Conservation (phyloP, 2,329 filamentous ascomycete species). For the Neofusicoccum sp. region DNA sequence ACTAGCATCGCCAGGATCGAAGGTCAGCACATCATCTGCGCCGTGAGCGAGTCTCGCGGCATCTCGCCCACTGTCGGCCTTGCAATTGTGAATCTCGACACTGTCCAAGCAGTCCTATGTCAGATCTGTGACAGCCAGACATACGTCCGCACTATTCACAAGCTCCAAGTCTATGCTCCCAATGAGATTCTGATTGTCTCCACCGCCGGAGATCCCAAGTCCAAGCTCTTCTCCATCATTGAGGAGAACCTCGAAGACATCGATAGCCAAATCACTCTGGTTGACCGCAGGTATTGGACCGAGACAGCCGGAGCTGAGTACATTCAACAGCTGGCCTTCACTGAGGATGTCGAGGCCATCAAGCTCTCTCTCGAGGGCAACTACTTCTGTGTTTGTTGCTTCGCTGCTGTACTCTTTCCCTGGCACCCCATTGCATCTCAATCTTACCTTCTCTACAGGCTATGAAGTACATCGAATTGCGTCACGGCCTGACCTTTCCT, state of each 20-base stretch:
- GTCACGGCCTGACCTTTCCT: slow-evolving; percentile 68
- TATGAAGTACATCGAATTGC: slow-evolving; percentile 77
- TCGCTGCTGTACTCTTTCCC: slow-evolving; percentile 68
- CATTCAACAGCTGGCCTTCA: slow-evolving; percentile 77
- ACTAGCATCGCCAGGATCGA: slow-evolving; percentile 61
- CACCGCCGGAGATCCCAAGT: slow-evolving; percentile 69
- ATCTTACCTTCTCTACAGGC: slow-evolving; percentile 53
- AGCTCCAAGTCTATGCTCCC: slow-evolving; percentile 78
- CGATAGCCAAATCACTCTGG: slow-evolving; percentile 57
- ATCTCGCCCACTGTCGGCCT: slow-evolving; percentile 82
- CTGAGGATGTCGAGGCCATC: slow-evolving; percentile 77
- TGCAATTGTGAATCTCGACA: slow-evolving; percentile 84
- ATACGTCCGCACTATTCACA: slow-evolving; percentile 85
- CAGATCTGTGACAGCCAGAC: slow-evolving; percentile 94
- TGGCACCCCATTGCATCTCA: slow-evolving; percentile 18
- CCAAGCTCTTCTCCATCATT: slow-evolving; percentile 73
- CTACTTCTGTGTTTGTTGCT: slow-evolving; percentile 81
- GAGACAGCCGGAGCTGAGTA: slow-evolving; percentile 76
- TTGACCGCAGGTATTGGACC: slow-evolving; percentile 83
- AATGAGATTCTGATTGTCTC: slow-evolving; percentile 77
- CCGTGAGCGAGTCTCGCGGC: slow-evolving; percentile 84
- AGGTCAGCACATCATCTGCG: slow-evolving; percentile 79
- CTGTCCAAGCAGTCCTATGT: slow-evolving; percentile 80
- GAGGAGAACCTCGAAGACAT: slow-evolving; percentile 70
- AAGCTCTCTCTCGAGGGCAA: slow-evolving; percentile 80